A percentile compares a stretch with the other conserved stretches of the same genome.
phyloP scores from a whole-genome alignment of 257 asterid species.

The Orobanche coerulescens region DNA sequence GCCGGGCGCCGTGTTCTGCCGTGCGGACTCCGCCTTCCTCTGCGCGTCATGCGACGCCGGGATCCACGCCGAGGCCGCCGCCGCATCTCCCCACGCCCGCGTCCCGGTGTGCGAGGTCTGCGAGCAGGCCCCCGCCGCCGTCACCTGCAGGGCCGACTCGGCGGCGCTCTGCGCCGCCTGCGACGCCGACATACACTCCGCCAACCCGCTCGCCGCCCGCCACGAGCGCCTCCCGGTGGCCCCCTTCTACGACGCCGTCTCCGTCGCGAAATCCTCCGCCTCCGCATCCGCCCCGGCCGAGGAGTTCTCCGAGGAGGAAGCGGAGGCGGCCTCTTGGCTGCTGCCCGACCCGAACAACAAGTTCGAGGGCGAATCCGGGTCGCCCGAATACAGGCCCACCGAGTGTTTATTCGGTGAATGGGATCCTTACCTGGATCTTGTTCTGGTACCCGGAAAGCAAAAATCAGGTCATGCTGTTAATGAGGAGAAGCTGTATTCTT shows the following conservation, averaged over 20 bases:
- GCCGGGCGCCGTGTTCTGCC: constrained; percentile 63
- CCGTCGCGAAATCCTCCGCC: constrained; percentile 21
- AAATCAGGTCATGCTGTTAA: constrained; percentile 14
- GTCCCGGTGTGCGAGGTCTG: constrained; percentile 52
- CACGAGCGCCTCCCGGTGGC: constrained; percentile 48
- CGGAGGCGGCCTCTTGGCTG: constrained; percentile 42
- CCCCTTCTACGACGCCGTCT: constrained; percentile 30
- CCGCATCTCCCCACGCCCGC: constrained; percentile 68
- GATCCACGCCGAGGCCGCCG: constrained; percentile 53
- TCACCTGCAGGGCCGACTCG: constrained; percentile 60
- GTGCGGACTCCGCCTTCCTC: constrained; percentile 65
- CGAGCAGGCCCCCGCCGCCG: constrained; percentile 49
- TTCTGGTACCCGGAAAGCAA: constrained; percentile 31
- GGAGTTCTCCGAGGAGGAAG: constrained; percentile 31
- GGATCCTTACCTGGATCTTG: constrained; percentile 59
- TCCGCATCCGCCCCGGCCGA: constrained; percentile 7
- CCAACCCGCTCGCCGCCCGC: constrained; percentile 56
- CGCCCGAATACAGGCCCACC: constrained; percentile 33
- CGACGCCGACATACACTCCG: constrained; percentile 58
- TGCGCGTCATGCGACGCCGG: constrained; percentile 56
- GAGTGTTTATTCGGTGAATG: constrained; percentile 40
- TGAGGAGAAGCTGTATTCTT: constrained; percentile 26
- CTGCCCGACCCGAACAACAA: constrained; percentile 31
- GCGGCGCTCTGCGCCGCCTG: constrained; percentile 54
- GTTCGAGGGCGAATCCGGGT: constrained; percentile 19